Conservation (phyloP, 2,329 filamentous ascomycete genomes). For the Pezicula carpinea region DNA sequence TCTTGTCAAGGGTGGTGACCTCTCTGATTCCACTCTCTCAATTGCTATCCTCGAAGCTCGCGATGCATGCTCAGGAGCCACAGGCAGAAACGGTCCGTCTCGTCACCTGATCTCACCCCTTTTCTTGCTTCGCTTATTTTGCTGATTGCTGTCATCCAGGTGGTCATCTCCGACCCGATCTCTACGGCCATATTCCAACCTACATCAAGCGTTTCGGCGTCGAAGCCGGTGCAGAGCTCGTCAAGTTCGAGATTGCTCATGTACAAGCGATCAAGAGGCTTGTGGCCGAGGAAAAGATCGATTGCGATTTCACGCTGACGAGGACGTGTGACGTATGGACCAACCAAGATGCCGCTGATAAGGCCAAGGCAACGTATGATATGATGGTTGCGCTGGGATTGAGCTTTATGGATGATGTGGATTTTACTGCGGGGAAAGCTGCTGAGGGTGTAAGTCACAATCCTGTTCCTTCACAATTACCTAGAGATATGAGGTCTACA, state of each 20-base stretch:
- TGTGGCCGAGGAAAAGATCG: constrained; percentile 32
- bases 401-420: neutral
- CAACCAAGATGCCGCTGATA: constrained; percentile 26
- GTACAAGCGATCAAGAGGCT: constrained; percentile 31
- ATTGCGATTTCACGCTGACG: constrained; percentile 35
- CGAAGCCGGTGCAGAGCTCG: constrained; percentile 28
- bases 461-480: too few relatives aligned
- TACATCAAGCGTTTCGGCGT: constrained; percentile 12
- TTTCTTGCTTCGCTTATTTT: too few relatives aligned
- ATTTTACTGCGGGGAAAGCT: neutral
- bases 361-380: neutral
- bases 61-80: constrained; percentile 37
- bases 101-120: too few relatives aligned
- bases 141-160: constrained; percentile 18
- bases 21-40: constrained; percentile 15
- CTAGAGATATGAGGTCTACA: too few relatives aligned
- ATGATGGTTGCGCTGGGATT: neutral
- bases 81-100: constrained; percentile 35
- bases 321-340: constrained; percentile 33
- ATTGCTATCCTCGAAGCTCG: constrained; percentile 36
- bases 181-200: constrained; percentile 32
- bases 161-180: constrained; percentile 38
- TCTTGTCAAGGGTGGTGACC: constrained; percentile 29
- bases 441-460: too few relatives aligned
- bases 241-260: constrained; percentile 34